Base-by-base conservation (phyloP, 2,329 filamentous ascomycete species). In the Podosphaera leucotricha region DNA sequence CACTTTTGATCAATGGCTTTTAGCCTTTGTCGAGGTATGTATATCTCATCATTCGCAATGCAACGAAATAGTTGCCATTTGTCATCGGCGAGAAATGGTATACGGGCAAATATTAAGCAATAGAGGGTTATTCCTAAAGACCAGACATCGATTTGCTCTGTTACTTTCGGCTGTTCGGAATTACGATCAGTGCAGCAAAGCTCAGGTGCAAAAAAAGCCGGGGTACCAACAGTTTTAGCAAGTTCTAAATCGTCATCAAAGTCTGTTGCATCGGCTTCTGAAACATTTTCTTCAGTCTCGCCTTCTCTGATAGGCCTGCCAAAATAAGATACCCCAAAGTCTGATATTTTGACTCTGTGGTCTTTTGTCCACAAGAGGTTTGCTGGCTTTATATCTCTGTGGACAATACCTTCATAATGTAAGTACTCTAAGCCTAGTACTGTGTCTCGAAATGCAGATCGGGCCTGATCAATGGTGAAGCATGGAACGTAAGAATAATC, bases 321-420 rank as follows among this genome's bases (percentile, higher is more conserved):
- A 49, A 98, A 83, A 60, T 95, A 98, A 1, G 90, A 98, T 1
- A 98, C 90, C 26, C 90, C 90, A 64, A 98, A 98, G 57, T 98
- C 90, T 4, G 90, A 95, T 48, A 98, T 98, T 66, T 98, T 98
- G 56, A 94, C 83, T 13, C 79, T 76, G 53, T 86, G 77, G 50
- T 85, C 79, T 53, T 66, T 76, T 43, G 84, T 92, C 66, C 87
- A 85, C 6, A 98, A 67, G 6, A 98, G 68, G 58, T 95, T 95
- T 33, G 87, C 86, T 1, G 81, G 81, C 57, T 86, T 87, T 60
- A 87, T 86, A 55, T 87, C 81, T 42, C 81, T 74, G 55, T 87
- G 81, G 21, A 86, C 80, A 38, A 87, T 81, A 15, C 81, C 81
- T 57, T 86, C 78, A 53, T 84, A 87, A 57, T 90, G 82, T 28